Evolutionary conservation across 345 rosid genomes (phyloP), one percentile per base, ranked within the genome.

Genomic region (Aurinia saxatilis): DNA sequence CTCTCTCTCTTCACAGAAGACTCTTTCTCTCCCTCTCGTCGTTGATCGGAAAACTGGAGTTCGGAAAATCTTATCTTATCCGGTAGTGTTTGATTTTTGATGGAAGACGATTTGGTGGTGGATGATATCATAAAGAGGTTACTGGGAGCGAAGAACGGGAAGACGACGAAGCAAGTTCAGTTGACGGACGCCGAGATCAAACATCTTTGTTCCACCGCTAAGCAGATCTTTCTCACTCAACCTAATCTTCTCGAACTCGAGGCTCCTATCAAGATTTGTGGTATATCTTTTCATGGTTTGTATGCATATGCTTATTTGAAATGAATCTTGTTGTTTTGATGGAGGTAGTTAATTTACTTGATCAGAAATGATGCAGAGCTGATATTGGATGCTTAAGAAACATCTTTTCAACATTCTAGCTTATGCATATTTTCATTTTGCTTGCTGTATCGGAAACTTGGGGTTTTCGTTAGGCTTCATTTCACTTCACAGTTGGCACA

Each of bases 261-360:
- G 55, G 90, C 86, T 55, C 90, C 90, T 41, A 80, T 84, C 14
- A 82, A 82, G 76, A 84, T 84, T 68, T 84, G 90, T 51, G 90
- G 90, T 84, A 66, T 40, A 19, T 1, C n/a, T 30, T 6, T 11
- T 56, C 2, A 11, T 47, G n/a, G n/a, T n/a, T n/a, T n/a, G n/a
- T n/a, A n/a, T n/a, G n/a, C n/a, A n/a, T n/a, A n/a, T n/a, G n/a
- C n/a, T n/a, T n/a, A n/a, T n/a, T n/a, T n/a, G n/a, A n/a, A n/a
- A n/a, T n/a, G 53, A 63, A 13, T 50, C 19, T 63, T 63, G 39
- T 17, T 63, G 30, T 38, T 56, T 64, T 18, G 27, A 23, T 40
- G 10, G 11, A 39, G 5, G 7, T 36, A n/a, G 36, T 54, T 11
- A 0, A 19, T 50, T 52, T 45, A 15, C n/a, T n/a, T 36, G 31